Evolutionary conservation across 306 rosid species (phyloP).

Genomic region (Heteromeles arbutifolia): DNA sequence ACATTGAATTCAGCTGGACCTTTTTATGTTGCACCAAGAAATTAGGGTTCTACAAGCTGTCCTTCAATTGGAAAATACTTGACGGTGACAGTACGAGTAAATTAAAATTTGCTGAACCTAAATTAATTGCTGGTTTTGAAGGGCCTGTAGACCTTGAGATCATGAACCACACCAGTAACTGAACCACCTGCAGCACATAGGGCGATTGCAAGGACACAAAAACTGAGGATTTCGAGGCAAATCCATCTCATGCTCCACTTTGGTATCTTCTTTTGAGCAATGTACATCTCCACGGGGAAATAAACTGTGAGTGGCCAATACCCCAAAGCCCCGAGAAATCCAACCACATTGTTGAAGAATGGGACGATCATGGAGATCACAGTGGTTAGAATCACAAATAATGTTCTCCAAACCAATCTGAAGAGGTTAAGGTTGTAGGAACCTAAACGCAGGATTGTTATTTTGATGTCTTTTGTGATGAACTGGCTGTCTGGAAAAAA

Average conservation of each 20-base stretch:
- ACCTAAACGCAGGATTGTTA: constrained; percentile 26
- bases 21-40: too few relatives aligned
- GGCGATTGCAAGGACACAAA: constrained; percentile 36
- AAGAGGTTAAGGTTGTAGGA: constrained; percentile 49
- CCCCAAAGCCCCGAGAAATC: constrained; percentile 65
- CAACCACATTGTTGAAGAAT: constrained; percentile 61
- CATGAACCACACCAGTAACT: constrained; percentile 38
- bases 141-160: constrained; percentile 42
- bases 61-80: too few relatives aligned
- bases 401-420: constrained; percentile 50
- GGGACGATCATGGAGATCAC: constrained; percentile 61
- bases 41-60: too few relatives aligned
- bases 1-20: too few relatives aligned
- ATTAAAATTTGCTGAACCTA: too few relatives aligned
- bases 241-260: constrained; percentile 65
- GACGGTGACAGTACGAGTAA: too few relatives aligned
- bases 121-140: constrained; percentile 27
- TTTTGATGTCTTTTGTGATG: constrained; percentile 31
- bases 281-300: constrained; percentile 69
- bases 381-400: constrained; percentile 42
- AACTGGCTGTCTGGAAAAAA: constrained; percentile 33
- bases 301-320: constrained; percentile 65
- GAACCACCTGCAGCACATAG: constrained; percentile 60
- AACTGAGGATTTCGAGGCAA: constrained; percentile 45
- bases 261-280: constrained; percentile 46